Conservation (phyloP, 2,329 filamentous ascomycete species). For the Aspergillus tanneri region DNA sequence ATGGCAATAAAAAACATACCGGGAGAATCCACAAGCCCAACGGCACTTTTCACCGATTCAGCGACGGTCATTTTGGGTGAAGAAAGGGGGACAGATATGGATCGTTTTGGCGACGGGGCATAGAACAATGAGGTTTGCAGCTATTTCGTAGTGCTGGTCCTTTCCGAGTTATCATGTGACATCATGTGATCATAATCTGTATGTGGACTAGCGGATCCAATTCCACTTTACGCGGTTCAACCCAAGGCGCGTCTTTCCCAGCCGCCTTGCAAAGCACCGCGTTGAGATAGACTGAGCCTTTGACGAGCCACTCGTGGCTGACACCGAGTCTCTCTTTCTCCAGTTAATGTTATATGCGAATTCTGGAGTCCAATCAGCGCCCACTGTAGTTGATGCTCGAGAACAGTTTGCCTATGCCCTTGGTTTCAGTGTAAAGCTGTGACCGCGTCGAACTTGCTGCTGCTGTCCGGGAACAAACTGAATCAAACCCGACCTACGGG, state of each 20-base stretch:
- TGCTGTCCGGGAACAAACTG: slow-evolving; percentile 25
- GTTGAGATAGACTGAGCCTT: slow-evolving; percentile 29
- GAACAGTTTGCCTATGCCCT: slow-evolving; percentile 9
- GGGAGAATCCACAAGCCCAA: slow-evolving; percentile 44
- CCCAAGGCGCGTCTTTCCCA: slow-evolving; percentile 32
- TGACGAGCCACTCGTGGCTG: slow-evolving; percentile 34
- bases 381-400: slow-evolving; percentile 11
- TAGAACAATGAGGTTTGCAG: slow-evolving; percentile 28
- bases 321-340: slow-evolving; percentile 15
- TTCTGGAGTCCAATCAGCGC: background rate
- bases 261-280: slow-evolving; percentile 25
- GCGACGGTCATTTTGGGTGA: slow-evolving; percentile 45
- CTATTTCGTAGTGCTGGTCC: slow-evolving; percentile 29
- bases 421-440: slow-evolving; percentile 12
- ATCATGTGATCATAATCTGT: slow-evolving; percentile 23
- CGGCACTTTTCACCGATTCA: slow-evolving; percentile 50
- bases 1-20: slow-evolving; percentile 35
- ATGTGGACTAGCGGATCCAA: slow-evolving; percentile 27
- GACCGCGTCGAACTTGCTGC: slow-evolving; percentile 17
- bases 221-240: slow-evolving; percentile 42
- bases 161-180: slow-evolving; percentile 27
- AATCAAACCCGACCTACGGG: slow-evolving; percentile 20
- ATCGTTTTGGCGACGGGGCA: slow-evolving; percentile 18
- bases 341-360: slow-evolving; percentile 18
- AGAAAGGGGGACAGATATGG: slow-evolving; percentile 13